Evolutionary conservation across 225 moss, liverwort and hornwort genomes (phyloP), one percentile per base, ranked within the genome.

Genomic region (Physcomitrellopsis africana): DNA sequence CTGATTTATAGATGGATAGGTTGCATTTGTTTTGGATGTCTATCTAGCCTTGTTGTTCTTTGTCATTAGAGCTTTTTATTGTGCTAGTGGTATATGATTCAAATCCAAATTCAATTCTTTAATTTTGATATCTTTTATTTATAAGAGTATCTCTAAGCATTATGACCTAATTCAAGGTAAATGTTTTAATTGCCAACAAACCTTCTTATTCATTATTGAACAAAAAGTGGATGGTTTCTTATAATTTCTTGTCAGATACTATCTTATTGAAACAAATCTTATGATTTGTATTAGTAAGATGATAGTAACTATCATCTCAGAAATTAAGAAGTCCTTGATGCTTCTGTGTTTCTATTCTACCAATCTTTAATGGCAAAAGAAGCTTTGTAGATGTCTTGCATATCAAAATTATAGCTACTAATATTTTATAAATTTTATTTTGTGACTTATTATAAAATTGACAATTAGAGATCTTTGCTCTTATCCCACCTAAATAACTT

Each of bases 141-240:
- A n/a, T 67, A 6, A 71, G 59, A 29, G 76, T 62, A 56, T 62
- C 29, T 2, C 68, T 59, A 10, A 72, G 27, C 5, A 46, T 60
- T 14, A 68, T 58, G 1, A 80, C 63, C 76, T 84, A 79, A 43
- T 87, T 79, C 70, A 87, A 59, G 2, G 84, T 81, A 63, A 87
- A 84, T 8, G 87, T 84, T 12, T 81, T 81, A 41, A 87, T 84
- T 48, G 84, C 79, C 9, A 87, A 67, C 16, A 87, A 62, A 0
- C 87, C 87, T 24, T 81, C 46, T 27, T 71, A 81, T 63, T 84
- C 81, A 41, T 81, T 69, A 17, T 81, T 81, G 79, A 87, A 84
- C 41, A 84, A 76, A 46, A 87, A 79, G 37, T 42, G 78, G 27
- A 87, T 84, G 46, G 67, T 76, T 54, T 87, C 87, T 27, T 81